Evolutionary conservation across 2,329 filamentous ascomycete genomes (phyloP).

Genomic region (Cercospora zeae-maydis): DNA sequence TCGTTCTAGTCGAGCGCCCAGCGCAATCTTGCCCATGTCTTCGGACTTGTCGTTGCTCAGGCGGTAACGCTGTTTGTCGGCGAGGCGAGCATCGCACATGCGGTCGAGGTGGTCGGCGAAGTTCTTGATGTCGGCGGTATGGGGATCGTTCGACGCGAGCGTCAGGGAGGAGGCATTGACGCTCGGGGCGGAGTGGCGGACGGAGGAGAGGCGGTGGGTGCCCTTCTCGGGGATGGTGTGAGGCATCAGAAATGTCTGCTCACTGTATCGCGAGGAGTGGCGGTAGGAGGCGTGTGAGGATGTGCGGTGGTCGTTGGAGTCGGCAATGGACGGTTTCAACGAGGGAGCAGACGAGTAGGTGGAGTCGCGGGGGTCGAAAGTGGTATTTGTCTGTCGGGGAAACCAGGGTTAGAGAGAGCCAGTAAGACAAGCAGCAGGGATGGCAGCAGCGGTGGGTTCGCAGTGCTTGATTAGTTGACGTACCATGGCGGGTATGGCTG

Average conservation of each 20-base stretch:
- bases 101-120: constrained; percentile 78
- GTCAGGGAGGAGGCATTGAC: constrained; percentile 27
- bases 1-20: constrained; percentile 86
- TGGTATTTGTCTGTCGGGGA: constrained; percentile 20
- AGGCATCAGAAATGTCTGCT: constrained; percentile 23
- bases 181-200: constrained; percentile 18
- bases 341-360: constrained; percentile 52
- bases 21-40: constrained; percentile 77
- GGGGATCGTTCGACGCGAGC: constrained; percentile 44
- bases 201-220: constrained; percentile 15
- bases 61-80: constrained; percentile 71
- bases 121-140: constrained; percentile 64
- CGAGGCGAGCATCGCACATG: constrained; percentile 82
- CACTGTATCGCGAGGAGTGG: constrained; percentile 21
- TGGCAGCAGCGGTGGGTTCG: too few relatives aligned
- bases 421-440: neutral
- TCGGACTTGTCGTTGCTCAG: constrained; percentile 76
- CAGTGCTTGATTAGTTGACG: too few relatives aligned
- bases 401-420: neutral
- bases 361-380: constrained; percentile 44
- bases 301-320: constrained; percentile 32
- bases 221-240: constrained; percentile 23
- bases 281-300: constrained; percentile 23
- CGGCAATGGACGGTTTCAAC: constrained; percentile 50
- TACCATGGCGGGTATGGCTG: neutral